Evolutionary conservation across 371 early-diverging fungal species (phyloP).

Genomic region (Nematocida sp.): DNA sequence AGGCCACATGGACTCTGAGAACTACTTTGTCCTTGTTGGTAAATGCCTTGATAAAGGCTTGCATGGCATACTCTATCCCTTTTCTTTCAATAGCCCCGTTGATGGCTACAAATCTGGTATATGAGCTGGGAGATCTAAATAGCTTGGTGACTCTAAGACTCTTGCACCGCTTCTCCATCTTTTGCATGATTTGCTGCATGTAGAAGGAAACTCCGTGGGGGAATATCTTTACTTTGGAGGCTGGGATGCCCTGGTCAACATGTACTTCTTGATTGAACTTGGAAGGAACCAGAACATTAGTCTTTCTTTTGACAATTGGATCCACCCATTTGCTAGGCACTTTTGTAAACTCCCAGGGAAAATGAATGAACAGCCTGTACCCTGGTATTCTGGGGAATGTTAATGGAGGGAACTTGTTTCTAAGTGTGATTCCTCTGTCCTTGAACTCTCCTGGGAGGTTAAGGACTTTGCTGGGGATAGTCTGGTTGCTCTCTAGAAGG

Average conservation of each 20-base stretch:
- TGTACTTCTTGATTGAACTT: slow-evolving; percentile 7
- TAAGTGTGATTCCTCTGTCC: background rate
- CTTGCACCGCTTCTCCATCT: background rate
- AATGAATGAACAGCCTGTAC: slow-evolving; percentile 8
- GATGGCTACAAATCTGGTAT: slow-evolving; percentile 20
- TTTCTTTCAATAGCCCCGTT: slow-evolving; percentile 36
- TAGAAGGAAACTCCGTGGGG: slow-evolving; percentile 33
- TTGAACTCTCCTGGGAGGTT: background rate
- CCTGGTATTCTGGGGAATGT: background rate
- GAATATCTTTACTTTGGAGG: background rate
- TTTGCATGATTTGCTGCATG: background rate
- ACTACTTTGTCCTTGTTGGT: slow-evolving; percentile 24
- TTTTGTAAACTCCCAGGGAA: slow-evolving; percentile 41
- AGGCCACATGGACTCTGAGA: slow-evolving; percentile 26
- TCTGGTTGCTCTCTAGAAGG: slow-evolving; percentile 20
- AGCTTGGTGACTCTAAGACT: background rate
- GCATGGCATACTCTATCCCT: slow-evolving; percentile 20
- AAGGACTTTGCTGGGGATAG: background rate
- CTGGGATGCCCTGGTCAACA: background rate
- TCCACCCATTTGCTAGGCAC: slow-evolving; percentile 3
- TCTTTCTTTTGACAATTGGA: background rate
- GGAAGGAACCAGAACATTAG: slow-evolving; percentile 15
- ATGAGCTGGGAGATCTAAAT: background rate
- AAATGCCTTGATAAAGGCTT: slow-evolving; percentile 33
- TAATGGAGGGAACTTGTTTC: slow-evolving; percentile 19